A percentile compares a stretch with the other conserved stretches of the same genome.
These are phyloP conservation scores for Penicillium mononematosum DNA, from an alignment of 495 filamentous ascomycete species.

Conservation along the genomic window DNA sequence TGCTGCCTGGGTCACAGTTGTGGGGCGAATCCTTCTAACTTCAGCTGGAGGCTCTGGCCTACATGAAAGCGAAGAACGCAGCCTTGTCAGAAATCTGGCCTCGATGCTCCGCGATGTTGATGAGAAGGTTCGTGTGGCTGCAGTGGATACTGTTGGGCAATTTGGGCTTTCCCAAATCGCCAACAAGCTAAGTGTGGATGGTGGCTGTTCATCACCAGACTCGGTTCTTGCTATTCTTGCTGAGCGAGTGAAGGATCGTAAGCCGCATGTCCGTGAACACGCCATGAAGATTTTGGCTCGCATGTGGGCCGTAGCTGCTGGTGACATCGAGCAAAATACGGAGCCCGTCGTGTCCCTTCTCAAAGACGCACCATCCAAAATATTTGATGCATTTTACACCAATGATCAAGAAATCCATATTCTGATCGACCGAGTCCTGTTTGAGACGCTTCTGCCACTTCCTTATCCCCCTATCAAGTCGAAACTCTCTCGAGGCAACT, in stretches of 20 bases:
- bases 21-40: constrained; percentile 78
- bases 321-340: constrained; percentile 81
- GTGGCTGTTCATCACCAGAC: constrained; percentile 65
- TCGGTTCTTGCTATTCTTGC: constrained; percentile 76
- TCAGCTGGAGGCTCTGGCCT: constrained; percentile 85
- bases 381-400: constrained; percentile 85
- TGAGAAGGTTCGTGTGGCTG: constrained; percentile 85
- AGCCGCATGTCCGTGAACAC: constrained; percentile 74
- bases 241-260: constrained; percentile 85
- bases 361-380: constrained; percentile 76
- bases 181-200: constrained; percentile 71
- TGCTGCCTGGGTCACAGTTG: constrained; percentile 77
- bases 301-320: constrained; percentile 87
- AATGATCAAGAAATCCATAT: constrained; percentile 86
- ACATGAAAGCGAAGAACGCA: constrained; percentile 69
- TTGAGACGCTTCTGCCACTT: constrained; percentile 80
- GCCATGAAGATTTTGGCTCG: constrained; percentile 79
- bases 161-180: constrained; percentile 78
- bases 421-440: constrained; percentile 80
- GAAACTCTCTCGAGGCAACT: constrained; percentile 58
- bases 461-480: constrained; percentile 77
- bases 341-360: constrained; percentile 70
- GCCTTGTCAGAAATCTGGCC: constrained; percentile 68
- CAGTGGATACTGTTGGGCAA: constrained; percentile 73
- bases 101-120: constrained; percentile 84